Percentiles rank a stretch among this genome's conserved stretches.
phyloP scores from a whole-genome alignment of 2,329 filamentous ascomycete species.

The Helminthosporium solani region DNA sequence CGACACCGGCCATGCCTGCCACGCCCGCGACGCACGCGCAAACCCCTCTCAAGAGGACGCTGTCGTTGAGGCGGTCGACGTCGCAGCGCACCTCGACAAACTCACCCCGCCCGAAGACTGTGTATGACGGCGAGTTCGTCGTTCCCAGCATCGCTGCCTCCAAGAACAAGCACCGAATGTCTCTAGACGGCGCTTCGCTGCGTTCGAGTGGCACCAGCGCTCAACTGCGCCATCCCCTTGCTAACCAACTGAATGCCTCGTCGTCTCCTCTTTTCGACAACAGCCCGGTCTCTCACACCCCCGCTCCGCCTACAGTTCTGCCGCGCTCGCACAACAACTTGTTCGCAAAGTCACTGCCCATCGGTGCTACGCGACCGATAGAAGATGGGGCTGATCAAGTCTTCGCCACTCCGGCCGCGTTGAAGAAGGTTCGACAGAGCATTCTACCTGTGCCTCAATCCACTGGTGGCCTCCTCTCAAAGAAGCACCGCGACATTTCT shows the following conservation, averaged over 20 bases:
- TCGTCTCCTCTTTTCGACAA: conserved; percentile 55
- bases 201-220: conserved; percentile 46
- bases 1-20: not conserved
- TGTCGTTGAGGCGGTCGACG: conserved; percentile 76
- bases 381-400: conserved; percentile 46
- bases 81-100: conserved; percentile 71
- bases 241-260: conserved; percentile 81
- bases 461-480: conserved; percentile 76
- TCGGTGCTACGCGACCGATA: conserved; percentile 59
- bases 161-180: conserved; percentile 68
- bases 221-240: conserved; percentile 70
- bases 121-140: conserved; percentile 47
- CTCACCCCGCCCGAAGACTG: conserved; percentile 41
- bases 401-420: conserved; percentile 74
- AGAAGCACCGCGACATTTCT: conserved; percentile 69
- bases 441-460: conserved; percentile 73
- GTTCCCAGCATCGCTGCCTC: conserved; percentile 56
- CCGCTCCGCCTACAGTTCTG: conserved; percentile 41
- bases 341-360: conserved; percentile 75
- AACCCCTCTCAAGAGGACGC: conserved; percentile 54
- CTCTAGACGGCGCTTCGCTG: conserved; percentile 74
- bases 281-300: conserved; percentile 64
- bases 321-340: conserved; percentile 17
- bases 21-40: conserved; percentile 5
- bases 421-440: conserved; percentile 73